A percentile compares a stretch with the other conserved stretches of the same genome.
Evolutionary conservation across 2,329 filamentous ascomycete genomes (phyloP).

Genomic region (Trichoderma guizhouense): DNA sequence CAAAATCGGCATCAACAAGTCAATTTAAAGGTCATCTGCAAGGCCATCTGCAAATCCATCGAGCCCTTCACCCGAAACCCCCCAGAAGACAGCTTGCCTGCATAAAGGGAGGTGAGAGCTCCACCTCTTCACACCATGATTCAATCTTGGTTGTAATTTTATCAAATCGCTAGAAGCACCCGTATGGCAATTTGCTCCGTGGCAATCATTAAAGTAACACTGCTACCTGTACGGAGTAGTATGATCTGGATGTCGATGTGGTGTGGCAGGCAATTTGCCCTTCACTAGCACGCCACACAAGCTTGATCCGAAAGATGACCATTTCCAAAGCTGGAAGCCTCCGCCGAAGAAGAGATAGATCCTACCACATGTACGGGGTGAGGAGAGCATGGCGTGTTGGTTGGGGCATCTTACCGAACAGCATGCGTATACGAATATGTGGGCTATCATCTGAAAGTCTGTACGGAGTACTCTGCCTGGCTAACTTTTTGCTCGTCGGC

Average conservation of each 20-base stretch:
- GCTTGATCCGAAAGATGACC: not conserved
- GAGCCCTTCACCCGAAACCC: not conserved
- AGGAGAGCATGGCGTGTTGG: not conserved
- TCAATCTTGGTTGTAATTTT: not conserved
- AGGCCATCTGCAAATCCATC: not conserved
- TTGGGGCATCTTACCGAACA: not conserved
- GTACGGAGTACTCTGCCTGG: not conserved
- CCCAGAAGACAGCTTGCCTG: not conserved
- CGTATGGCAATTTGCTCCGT: not conserved
- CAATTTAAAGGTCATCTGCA: not conserved
- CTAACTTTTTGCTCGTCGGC: not conserved
- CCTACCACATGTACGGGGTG: not conserved
- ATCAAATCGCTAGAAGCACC: not conserved
- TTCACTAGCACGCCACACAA: not conserved
- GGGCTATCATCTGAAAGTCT: not conserved
- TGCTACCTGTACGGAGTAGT: not conserved
- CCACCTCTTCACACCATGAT: not conserved
- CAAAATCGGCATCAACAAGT: not conserved
- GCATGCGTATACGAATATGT: not conserved
- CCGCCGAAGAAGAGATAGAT: not conserved
- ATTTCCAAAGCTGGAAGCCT: slow-evolving; percentile 11
- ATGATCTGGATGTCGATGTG: not conserved
- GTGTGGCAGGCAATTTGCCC: slow-evolving; percentile 5
- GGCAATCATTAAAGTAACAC: not conserved
- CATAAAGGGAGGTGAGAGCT: not conserved